Percentiles rank a stretch among this genome's conserved stretches.
These are phyloP conservation scores for Aspergillus floridensis DNA, from an alignment of 2,329 filamentous ascomycete genomes.

Conservation along the genomic window DNA sequence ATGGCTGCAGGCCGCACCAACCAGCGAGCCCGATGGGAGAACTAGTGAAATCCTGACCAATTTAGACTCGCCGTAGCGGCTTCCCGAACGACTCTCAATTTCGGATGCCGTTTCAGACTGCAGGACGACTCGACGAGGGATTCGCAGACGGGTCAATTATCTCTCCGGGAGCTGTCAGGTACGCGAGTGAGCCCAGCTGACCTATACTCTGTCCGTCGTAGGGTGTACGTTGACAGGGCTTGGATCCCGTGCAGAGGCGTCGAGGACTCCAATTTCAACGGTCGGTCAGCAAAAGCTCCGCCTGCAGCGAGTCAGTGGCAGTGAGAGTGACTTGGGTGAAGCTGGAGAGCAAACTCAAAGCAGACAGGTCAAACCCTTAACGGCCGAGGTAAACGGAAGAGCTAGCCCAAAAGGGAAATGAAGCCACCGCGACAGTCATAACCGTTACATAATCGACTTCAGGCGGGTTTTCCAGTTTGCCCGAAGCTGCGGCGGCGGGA, in stretches of 20 bases:
- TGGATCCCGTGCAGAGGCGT: background rate
- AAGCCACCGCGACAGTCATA: background rate
- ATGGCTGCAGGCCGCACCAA: slow-evolving; percentile 5
- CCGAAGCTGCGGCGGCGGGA: background rate
- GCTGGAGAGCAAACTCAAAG: background rate
- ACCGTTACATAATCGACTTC: slow-evolving; percentile 13
- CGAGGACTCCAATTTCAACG: background rate
- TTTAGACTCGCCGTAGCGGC: slow-evolving; percentile 11
- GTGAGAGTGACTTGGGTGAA: background rate
- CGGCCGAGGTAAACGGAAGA: slow-evolving; percentile 11
- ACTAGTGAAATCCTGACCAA: background rate
- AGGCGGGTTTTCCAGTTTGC: background rate
- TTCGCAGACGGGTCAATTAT: background rate
- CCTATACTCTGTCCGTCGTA: background rate
- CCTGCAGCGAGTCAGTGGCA: background rate
- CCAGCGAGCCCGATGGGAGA: slow-evolving; percentile 2
- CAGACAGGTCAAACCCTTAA: slow-evolving; percentile 5
- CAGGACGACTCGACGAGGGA: background rate
- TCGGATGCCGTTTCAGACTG: background rate
- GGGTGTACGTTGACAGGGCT: background rate
- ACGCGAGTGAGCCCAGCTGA: background rate
- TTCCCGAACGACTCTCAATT: background rate
- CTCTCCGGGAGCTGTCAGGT: background rate
- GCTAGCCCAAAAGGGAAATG: slow-evolving; percentile 5
- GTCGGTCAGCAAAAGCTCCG: background rate